Evolutionary conservation across 768 basidiomycete species (phyloP), one percentile per base, ranked within the genome.

Genomic region (Pisolithus orientalis): DNA sequence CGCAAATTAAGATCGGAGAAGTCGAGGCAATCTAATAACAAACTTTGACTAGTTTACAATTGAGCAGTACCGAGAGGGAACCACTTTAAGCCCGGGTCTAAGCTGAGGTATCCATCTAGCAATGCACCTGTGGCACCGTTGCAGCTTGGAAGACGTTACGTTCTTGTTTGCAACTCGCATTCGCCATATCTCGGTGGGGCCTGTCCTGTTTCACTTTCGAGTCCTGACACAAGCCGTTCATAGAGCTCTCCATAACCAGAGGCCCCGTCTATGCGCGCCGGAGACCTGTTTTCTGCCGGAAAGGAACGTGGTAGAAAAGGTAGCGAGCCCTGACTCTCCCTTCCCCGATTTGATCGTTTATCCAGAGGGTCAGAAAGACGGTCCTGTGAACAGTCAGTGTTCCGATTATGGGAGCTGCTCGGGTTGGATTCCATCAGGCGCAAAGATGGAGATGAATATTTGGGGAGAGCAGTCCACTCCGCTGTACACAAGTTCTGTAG

Each of bases 211-310:
- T 87, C 85, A 44, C 78, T 87, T 65, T 88, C 87, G 65, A 85
- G 83, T 24, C 94, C 94, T 10, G 87, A 80, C 38, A 96, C 77
- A 17, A 96, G 76, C 25, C 85, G 76, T 63, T 92, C 93, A 60
- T 87, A 93, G 53, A 85, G 77, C 39, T 67, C 58, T 52, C 70
- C 79, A 24, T 73, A 73, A n/a, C 67, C 59, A n/a, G 75, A 58
- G 29, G 32, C 11, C 31, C 32, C 47, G 39, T 57, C 52, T 25
- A 43, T 16, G 13, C 39, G 48, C 49, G 8, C 48, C 24, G 49
- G 65, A 67, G 67, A 37, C 58, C 52, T 24, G 49, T 38, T 17
- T 45, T 68, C 63, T 53, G 24, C 28, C 25, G 44, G 48, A 13
- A 34, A 14, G 13, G 11, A 13, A 14, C 34, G 34, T 13, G 34